These are phyloP conservation scores for Sporothrix schenckii DNA, from an alignment of 2,329 filamentous ascomycete genomes.

Conservation along the genomic window DNA sequence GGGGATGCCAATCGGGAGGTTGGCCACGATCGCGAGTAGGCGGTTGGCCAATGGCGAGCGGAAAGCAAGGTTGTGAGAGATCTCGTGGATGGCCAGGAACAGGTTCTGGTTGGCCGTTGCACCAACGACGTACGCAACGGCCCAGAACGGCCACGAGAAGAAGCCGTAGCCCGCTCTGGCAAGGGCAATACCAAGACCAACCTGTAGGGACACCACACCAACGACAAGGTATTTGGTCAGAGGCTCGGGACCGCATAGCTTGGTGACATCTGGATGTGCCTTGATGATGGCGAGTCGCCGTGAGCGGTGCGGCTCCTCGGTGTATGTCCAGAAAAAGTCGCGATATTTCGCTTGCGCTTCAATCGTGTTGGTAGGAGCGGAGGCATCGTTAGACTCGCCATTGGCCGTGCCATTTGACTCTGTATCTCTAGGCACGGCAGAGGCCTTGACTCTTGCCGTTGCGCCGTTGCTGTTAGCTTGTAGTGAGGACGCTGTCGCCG, in stretches of 20 bases:
- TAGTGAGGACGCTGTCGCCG: conserved; percentile 21
- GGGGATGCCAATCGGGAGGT: conserved; percentile 91
- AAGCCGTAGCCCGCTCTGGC: conserved; percentile 67
- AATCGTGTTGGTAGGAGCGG: conserved; percentile 42
- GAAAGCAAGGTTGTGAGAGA: conserved; percentile 97
- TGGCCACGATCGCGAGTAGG: conserved; percentile 87
- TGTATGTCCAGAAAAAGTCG: conserved; percentile 98
- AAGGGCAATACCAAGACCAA: conserved; percentile 75
- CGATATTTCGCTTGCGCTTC: conserved; percentile 48
- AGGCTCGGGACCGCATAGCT: conserved; percentile 94
- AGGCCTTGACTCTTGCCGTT: conserved; percentile 4
- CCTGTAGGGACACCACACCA: conserved; percentile 79
- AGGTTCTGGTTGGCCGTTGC: conserved; percentile 98
- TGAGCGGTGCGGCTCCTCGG: conserved; percentile 93
- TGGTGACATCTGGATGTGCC: conserved; percentile 95
- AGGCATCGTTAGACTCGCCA: conserved; percentile 11
- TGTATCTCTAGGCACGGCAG: background rate
- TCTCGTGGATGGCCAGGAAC: conserved; percentile 98
- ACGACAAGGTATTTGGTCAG: conserved; percentile 92
- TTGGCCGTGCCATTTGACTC: background rate
- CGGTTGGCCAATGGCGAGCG: conserved; percentile 77
- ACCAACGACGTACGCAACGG: conserved; percentile 85
- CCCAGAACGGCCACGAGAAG: conserved; percentile 81
- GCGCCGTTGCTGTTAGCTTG: conserved; percentile 1
- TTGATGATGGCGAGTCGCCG: conserved; percentile 94